Conservation (phyloP, 2,329 filamentous ascomycete genomes). For the Alternaria conjuncta region DNA sequence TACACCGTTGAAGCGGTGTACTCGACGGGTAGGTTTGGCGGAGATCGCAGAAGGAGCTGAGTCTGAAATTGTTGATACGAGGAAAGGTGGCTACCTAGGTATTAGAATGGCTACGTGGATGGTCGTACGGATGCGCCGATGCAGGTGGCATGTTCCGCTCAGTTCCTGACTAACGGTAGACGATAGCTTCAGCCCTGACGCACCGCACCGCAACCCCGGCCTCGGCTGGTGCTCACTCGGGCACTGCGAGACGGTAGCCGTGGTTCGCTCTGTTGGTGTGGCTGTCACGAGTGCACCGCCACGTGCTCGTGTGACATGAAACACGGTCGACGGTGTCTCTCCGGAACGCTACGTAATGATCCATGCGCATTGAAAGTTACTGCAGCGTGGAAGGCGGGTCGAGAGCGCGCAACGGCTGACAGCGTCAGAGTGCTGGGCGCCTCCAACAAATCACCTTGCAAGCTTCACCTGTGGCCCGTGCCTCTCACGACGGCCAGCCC, state of each 20-base stretch:
- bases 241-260: background rate
- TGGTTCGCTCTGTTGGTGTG: background rate
- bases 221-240: background rate
- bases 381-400: background rate
- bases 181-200: background rate
- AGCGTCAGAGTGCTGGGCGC: background rate
- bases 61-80: background rate
- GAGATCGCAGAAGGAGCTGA: background rate
- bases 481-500: conserved; percentile 5
- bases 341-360: background rate
- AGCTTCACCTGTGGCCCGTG: conserved; percentile 1
- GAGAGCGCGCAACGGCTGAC: conserved; percentile 8
- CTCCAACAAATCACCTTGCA: conserved; percentile 10
- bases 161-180: background rate
- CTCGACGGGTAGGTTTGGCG: background rate
- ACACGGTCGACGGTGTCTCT: background rate
- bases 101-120: background rate
- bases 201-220: background rate
- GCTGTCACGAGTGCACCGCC: conserved; percentile 8
- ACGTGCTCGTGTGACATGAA: conserved; percentile 8
- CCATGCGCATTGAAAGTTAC: background rate
- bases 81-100: background rate
- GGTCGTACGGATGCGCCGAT: background rate
- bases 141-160: background rate
- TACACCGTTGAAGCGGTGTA: background rate